Conservation (phyloP, 2,329 filamentous ascomycete species). For the Calonectria crousiana region DNA sequence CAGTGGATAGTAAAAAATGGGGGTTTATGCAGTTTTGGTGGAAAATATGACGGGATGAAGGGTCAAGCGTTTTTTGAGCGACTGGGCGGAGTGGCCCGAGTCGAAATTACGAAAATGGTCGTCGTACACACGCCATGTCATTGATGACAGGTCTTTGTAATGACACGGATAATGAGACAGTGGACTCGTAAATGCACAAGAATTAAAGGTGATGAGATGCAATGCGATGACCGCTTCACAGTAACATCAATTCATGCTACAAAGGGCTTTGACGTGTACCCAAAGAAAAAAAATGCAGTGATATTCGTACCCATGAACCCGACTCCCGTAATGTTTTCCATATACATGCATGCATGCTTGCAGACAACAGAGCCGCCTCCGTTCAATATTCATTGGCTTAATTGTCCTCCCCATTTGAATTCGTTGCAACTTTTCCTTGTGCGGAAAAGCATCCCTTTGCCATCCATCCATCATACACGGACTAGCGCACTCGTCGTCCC, state of each 20-base stretch:
- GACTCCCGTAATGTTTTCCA: slow-evolving; percentile 42
- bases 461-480: slow-evolving; percentile 37
- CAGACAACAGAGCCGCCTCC: slow-evolving; percentile 33
- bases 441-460: slow-evolving; percentile 15
- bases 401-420: slow-evolving; percentile 11
- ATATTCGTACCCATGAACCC: slow-evolving; percentile 45
- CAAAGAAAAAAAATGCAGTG: slow-evolving; percentile 38
- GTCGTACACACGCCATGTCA: neutral
- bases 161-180: neutral
- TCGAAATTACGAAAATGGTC: neutral
- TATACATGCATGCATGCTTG: slow-evolving; percentile 42
- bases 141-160: neutral
- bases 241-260: slow-evolving; percentile 3
- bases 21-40: neutral
- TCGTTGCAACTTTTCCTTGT: neutral
- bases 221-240: neutral
- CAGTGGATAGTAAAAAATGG: neutral
- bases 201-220: neutral
- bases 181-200: neutral
- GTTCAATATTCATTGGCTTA: slow-evolving; percentile 22
- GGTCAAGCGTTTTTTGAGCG: neutral
- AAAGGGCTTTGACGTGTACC: slow-evolving; percentile 3
- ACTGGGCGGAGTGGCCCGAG: neutral
- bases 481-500: slow-evolving; percentile 11
- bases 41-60: neutral